Conservation (phyloP, 2,329 filamentous ascomycete genomes). For the Colletotrichum sp. region DNA sequence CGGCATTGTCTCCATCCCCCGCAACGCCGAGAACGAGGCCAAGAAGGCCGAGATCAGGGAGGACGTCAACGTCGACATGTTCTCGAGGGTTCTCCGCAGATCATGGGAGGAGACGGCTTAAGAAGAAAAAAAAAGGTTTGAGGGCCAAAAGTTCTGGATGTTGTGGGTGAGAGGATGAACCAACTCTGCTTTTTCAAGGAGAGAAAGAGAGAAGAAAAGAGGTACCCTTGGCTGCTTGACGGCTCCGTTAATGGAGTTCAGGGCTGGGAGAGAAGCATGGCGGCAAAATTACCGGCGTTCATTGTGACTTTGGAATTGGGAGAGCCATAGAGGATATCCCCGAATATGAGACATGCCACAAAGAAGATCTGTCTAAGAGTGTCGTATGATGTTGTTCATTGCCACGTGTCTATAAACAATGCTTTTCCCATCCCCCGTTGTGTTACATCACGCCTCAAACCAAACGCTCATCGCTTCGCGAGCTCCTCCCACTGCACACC, state of each 20-base stretch:
- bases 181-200: neutral
- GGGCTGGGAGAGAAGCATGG: conserved; percentile 22
- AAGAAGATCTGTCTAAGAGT: neutral
- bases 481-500: conserved; percentile 97
- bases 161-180: neutral
- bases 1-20: conserved; percentile 74
- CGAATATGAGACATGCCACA: conserved; percentile 23
- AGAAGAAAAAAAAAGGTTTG: conserved; percentile 17
- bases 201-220: neutral
- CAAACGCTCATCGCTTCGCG: conserved; percentile 37
- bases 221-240: conserved; percentile 6
- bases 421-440: conserved; percentile 27
- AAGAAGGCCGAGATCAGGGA: conserved; percentile 95
- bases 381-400: conserved; percentile 2
- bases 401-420: neutral
- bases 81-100: conserved; percentile 78
- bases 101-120: conserved; percentile 84
- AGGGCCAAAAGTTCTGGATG: neutral
- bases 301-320: conserved; percentile 23
- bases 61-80: conserved; percentile 91
- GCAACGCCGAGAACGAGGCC: conserved; percentile 97
- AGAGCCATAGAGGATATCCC: conserved; percentile 23
- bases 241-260: conserved; percentile 20
- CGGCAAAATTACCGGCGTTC: conserved; percentile 26
- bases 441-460: conserved; percentile 1